Evolutionary conservation across 164 flowering plant genomes (phyloP).

Genomic region (Houttuynia cordata): DNA sequence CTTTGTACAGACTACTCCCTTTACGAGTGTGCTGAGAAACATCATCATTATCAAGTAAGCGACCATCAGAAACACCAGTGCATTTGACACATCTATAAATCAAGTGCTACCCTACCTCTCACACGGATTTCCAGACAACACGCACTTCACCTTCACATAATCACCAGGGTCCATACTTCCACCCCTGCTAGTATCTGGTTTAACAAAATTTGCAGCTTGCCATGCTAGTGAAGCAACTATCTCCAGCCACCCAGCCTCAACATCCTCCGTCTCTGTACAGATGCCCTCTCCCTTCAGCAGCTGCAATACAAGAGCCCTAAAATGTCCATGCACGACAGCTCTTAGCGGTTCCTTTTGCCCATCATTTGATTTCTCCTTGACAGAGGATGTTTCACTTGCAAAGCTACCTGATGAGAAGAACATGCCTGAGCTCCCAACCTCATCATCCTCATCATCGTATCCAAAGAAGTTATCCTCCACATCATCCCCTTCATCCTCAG

Average conservation of each 20-base stretch:
- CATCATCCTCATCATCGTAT: constrained; percentile 88
- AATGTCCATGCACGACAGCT: constrained; percentile 69
- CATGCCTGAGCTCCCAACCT: constrained; percentile 44
- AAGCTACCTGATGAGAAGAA: constrained; percentile 43
- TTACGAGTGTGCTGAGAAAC: constrained; percentile 57
- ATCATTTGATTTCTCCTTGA: constrained; percentile 41
- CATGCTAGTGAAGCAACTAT: constrained; percentile 62
- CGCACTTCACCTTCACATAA: constrained; percentile 89
- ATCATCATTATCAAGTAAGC: constrained; percentile 3
- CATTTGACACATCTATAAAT: not conserved
- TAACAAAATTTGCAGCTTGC: constrained; percentile 93
- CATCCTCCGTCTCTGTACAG: constrained; percentile 20
- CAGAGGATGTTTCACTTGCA: constrained; percentile 24
- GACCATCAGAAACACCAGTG: not conserved
- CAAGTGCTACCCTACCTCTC: constrained; percentile 46
- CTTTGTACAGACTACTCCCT: constrained; percentile 94
- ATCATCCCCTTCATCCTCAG: constrained; percentile 61
- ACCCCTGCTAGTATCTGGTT: constrained; percentile 80
- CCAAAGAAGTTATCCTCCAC: constrained; percentile 42
- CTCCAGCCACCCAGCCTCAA: constrained; percentile 58
- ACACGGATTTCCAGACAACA: constrained; percentile 59
- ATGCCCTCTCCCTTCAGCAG: constrained; percentile 72
- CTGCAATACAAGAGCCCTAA: constrained; percentile 89
- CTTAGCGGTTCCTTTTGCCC: constrained; percentile 50
- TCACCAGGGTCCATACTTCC: constrained; percentile 97